Base-by-base conservation (phyloP, 129 eudicot species). In the Solidago caesia region DNA sequence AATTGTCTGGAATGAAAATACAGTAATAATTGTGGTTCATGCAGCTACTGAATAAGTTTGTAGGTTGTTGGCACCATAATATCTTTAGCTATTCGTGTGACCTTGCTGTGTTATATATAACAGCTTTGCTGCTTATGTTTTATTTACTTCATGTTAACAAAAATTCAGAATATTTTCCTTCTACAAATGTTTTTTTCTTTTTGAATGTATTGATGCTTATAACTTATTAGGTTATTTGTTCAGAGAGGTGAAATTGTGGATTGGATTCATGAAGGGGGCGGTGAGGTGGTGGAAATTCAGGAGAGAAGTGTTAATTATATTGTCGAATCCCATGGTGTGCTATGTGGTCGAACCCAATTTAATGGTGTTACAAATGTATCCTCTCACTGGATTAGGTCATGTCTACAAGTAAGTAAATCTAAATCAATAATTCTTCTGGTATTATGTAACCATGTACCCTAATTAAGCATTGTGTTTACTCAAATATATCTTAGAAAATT, bases 191-290 rank as follows among this genome's bases (percentile, higher is more conserved):
- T 46, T 59, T 53, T n/a, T 67, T 14, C 39, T 33, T 33, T 33
- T 33, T 33, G 39, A 2, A 62, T 57, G 11, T 68, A 47, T 71
- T 14, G 27, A 43, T 60, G 66, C 9, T 52, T 64, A 39, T 33
- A 10, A 26, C 75, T 56, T 55, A 14, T 58, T 74, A 74, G 27
- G 72, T 78, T 77, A 49, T 77, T 9, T 48, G 75, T 46, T 75
- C 85, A 93, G 98, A 86, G 87, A 82, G 84, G 79, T 72, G 96
- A 93, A 78, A 75, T 93, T 66, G 80, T 93, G 29, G 75, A 88
- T 67, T 93, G 98, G 98, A 82, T 93, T 73, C 86, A 79, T 77
- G 82, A 86, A 86, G 96, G 98, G 42, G 96, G 96, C 51, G 98
- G 98, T 44, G 79, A 82, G 74, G 73, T 89, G 65, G 90, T 82